phyloP scores from a whole-genome alignment of 768 basidiomycete species.

The Tricholoma matsutake region DNA sequence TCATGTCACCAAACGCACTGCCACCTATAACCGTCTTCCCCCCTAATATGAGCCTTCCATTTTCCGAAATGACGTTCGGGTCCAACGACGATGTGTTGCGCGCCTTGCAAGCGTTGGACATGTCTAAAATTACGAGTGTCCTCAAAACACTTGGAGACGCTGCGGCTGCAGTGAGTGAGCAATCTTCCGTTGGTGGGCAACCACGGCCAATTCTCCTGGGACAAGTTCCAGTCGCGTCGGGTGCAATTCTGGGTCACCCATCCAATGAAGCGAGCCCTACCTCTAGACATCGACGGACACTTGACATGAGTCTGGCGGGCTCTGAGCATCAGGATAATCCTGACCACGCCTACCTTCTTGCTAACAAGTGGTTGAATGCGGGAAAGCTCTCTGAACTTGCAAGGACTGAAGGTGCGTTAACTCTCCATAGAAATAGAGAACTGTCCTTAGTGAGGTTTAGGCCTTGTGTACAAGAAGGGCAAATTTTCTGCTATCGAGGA shows the following conservation, averaged over 20 bases:
- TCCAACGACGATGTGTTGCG: slow-evolving; percentile 76
- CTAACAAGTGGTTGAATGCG: slow-evolving; percentile 77
- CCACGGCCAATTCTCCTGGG: slow-evolving; percentile 32
- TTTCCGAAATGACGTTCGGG: slow-evolving; percentile 40
- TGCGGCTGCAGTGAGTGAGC: slow-evolving; percentile 40
- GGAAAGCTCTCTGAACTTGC: slow-evolving; percentile 67
- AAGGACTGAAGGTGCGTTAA: slow-evolving; percentile 54
- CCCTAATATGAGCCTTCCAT: slow-evolving; percentile 21
- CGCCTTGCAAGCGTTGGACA: slow-evolving; percentile 68
- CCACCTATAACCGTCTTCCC: slow-evolving; percentile 23
- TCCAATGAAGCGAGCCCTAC: slow-evolving; percentile 23
- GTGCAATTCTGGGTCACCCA: slow-evolving; percentile 39
- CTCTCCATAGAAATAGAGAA: background rate
- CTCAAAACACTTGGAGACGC: slow-evolving; percentile 65
- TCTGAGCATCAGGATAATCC: slow-evolving; percentile 40
- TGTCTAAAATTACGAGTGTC: slow-evolving; percentile 65
- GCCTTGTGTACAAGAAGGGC: slow-evolving; percentile 84
- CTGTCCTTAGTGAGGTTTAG: slow-evolving; percentile 32
- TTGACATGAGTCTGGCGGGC: slow-evolving; percentile 41
- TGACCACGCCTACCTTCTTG: slow-evolving; percentile 65
- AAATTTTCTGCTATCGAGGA: slow-evolving; percentile 83
- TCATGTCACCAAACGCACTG: slow-evolving; percentile 16
- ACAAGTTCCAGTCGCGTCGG: slow-evolving; percentile 42
- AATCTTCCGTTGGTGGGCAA: slow-evolving; percentile 23
- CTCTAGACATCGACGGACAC: slow-evolving; percentile 32